phyloP scores from a whole-genome alignment of 345 rosid species.

The Orychophragmus violaceus region DNA sequence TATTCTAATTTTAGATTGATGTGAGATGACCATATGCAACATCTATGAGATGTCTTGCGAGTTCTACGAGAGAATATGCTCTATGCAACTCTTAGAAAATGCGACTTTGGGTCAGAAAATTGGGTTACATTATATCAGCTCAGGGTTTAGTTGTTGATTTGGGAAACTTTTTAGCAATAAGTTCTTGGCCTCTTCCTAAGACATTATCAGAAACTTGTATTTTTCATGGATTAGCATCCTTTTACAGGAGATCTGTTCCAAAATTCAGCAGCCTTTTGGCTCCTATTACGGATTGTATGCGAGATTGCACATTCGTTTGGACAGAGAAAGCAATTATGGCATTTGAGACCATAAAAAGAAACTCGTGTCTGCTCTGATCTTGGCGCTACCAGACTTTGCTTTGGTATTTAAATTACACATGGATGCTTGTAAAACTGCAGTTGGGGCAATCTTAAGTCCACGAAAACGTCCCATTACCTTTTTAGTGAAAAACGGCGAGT shows the following conservation, averaged over 20 bases:
- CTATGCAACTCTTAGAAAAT: no score
- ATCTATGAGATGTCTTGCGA: no score
- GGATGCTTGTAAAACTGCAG: background rate
- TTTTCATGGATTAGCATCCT: background rate
- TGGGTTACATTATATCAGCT: background rate
- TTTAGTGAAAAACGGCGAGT: background rate
- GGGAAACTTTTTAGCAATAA: background rate
- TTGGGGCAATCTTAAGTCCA: background rate
- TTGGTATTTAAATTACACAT: background rate
- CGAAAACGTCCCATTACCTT: background rate
- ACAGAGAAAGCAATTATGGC: accelerated
- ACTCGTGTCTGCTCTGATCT: background rate
- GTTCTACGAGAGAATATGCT: no score
- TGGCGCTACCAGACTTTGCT: background rate
- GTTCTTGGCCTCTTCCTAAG: background rate
- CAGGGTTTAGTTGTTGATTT: background rate
- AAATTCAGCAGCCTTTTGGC: background rate
- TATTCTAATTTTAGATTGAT: no score
- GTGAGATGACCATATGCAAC: no score
- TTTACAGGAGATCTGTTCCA: background rate
- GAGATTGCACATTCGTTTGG: background rate
- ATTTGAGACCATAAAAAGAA: background rate
- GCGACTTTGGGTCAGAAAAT: no score
- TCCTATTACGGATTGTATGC: background rate
- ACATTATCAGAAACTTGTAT: background rate